These are phyloP conservation scores for Aureobasidium musti DNA, from an alignment of 2,329 filamentous ascomycete species.

Conservation along the genomic window DNA sequence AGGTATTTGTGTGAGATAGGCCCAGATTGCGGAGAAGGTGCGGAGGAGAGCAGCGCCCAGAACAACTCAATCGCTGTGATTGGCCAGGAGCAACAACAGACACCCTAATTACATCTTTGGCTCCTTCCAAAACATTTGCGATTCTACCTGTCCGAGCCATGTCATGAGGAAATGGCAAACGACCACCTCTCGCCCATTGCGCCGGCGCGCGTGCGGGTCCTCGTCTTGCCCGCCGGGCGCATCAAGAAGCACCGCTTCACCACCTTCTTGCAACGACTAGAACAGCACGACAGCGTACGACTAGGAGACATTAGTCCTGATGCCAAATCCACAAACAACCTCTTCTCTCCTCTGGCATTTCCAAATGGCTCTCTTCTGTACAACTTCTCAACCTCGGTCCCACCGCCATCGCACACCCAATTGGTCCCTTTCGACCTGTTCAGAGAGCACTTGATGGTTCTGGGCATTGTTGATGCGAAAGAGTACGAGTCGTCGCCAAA, in stretches of 20 bases:
- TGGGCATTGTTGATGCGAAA: constrained; percentile 80
- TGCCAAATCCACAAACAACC: constrained; percentile 80
- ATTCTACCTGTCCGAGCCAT: too few relatives aligned
- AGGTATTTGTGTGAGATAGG: constrained; percentile 10
- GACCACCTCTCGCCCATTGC: constrained; percentile 89
- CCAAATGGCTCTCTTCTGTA: constrained; percentile 84
- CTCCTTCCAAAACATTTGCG: neutral
- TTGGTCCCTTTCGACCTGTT: constrained; percentile 89
- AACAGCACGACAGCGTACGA: constrained; percentile 76
- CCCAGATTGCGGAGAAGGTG: neutral
- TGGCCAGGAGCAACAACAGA: constrained; percentile 6
- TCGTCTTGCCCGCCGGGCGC: constrained; percentile 82
- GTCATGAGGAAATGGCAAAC: constrained; percentile 70
- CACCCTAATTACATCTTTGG: neutral
- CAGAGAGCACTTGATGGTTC: constrained; percentile 77
- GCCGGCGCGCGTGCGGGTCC: constrained; percentile 84
- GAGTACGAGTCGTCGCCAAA: constrained; percentile 59
- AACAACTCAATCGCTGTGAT: neutral
- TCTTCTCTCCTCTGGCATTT: constrained; percentile 90
- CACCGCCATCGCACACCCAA: constrained; percentile 75
- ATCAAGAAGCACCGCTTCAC: constrained; percentile 81
- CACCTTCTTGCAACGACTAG: constrained; percentile 74
- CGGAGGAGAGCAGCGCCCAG: constrained; percentile 3
- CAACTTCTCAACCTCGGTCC: constrained; percentile 77
- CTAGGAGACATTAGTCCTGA: constrained; percentile 86